Conservation (phyloP, 164 flowering plant genomes). For the Echeveria elegans region DNA sequence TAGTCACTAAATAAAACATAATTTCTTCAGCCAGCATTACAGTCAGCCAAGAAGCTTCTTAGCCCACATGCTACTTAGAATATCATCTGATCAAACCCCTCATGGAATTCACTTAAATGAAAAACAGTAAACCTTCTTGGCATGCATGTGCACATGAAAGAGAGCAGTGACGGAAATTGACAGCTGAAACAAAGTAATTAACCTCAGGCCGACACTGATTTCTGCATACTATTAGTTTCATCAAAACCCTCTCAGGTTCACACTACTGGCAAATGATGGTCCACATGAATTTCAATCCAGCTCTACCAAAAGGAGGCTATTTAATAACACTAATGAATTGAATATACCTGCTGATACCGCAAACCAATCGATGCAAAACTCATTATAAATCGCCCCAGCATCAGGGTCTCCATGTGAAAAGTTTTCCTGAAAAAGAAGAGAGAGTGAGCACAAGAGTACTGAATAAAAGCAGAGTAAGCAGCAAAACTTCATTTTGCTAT, state of each 20-base stretch:
- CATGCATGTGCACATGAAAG: not conserved
- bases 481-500: not conserved
- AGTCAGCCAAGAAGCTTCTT: not conserved
- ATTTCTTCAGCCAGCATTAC: not conserved
- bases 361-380: not conserved
- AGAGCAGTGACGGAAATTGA: not conserved
- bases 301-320: constrained; percentile 6
- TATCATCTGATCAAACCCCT: not conserved
- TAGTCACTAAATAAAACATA: not conserved
- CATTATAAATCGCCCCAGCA: constrained; percentile 2
- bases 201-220: constrained; percentile 2
- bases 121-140: not conserved
- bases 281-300: constrained; percentile 4
- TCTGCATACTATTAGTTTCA: not conserved
- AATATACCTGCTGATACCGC: not conserved
- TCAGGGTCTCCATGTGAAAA: constrained; percentile 6
- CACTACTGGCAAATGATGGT: not conserved
- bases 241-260: not conserved
- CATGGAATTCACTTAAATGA: not conserved
- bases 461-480: not conserved
- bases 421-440: constrained; percentile 1
- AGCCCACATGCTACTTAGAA: not conserved
- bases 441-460: not conserved
- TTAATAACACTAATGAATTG: not conserved
- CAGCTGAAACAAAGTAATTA: not conserved